Percentiles rank a stretch among this genome's conserved stretches.
These are phyloP conservation scores for Linum trigynum DNA, from an alignment of 345 rosid genomes.

Conservation along the genomic window DNA sequence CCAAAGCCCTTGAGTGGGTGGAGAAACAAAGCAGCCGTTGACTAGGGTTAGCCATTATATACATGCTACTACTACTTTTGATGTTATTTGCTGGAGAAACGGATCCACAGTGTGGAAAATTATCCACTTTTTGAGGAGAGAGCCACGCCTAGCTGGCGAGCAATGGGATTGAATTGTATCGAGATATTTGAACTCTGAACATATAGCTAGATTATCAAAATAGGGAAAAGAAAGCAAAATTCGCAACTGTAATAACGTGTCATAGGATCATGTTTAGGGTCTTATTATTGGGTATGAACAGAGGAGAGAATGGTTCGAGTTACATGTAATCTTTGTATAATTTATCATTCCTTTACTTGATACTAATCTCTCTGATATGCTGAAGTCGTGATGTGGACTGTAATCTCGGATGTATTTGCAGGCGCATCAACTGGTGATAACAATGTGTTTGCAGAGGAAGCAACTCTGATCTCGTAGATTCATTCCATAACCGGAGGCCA, in stretches of 20 bases:
- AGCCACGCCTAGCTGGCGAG: neutral
- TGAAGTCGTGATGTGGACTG: neutral
- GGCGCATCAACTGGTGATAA: too few relatives aligned
- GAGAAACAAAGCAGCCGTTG: constrained; percentile 25
- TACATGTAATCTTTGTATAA: neutral
- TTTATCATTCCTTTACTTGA: neutral
- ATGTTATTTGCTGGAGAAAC: neutral
- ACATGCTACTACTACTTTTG: neutral
- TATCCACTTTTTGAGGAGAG: neutral
- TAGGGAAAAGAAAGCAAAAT: neutral
- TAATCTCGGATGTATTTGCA: too few relatives aligned
- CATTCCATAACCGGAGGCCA: constrained; percentile 30
- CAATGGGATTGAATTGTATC: neutral
- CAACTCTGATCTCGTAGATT: constrained; percentile 32
- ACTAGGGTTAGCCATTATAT: constrained; percentile 2
- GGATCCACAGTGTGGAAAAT: neutral
- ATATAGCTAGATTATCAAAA: neutral
- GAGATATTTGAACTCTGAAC: neutral
- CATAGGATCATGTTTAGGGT: neutral
- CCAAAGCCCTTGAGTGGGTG: constrained; percentile 18
- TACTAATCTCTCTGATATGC: neutral
- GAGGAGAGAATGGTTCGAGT: neutral
- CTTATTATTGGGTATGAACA: too few relatives aligned
- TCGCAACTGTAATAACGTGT: neutral
- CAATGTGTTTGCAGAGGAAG: too few relatives aligned